phyloP scores from a whole-genome alignment of 1,139 yeast species.

The Blastobotrys elegans region DNA sequence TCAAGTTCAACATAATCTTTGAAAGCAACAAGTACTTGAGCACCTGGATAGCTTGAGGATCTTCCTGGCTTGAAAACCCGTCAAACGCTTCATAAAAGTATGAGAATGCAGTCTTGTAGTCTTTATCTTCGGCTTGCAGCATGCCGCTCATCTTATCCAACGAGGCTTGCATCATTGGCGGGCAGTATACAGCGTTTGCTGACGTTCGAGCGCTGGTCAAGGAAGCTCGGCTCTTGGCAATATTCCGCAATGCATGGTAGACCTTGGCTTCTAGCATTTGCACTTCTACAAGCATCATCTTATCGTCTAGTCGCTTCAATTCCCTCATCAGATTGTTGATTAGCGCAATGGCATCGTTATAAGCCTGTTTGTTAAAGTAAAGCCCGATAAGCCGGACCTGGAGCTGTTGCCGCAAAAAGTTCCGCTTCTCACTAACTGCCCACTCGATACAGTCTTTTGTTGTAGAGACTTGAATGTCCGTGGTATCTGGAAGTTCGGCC shows the following conservation, averaged over 20 bases:
- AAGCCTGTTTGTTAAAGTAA: conserved; percentile 58
- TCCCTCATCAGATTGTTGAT: conserved; percentile 71
- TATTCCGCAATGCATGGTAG: conserved; percentile 85
- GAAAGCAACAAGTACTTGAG: conserved; percentile 89
- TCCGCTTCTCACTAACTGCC: conserved; percentile 78
- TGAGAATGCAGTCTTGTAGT: conserved; percentile 92
- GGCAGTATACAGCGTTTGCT: conserved; percentile 93
- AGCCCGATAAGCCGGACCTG: conserved; percentile 79
- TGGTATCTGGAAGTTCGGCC: conserved; percentile 60
- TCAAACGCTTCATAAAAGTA: conserved; percentile 95
- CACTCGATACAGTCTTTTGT: conserved; percentile 81
- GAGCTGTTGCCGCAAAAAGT: conserved; percentile 82
- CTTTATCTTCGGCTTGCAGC: conserved; percentile 94
- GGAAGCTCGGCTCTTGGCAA: conserved; percentile 90
- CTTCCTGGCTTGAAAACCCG: conserved; percentile 56
- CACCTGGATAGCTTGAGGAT: conserved; percentile 63
- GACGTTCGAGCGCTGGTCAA: conserved; percentile 94
- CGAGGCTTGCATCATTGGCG: conserved; percentile 91
- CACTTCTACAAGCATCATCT: conserved; percentile 90
- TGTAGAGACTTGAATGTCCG: conserved; percentile 67
- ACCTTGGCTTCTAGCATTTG: conserved; percentile 88
- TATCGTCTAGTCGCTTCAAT: conserved; percentile 91
- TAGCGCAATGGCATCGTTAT: conserved; percentile 66
- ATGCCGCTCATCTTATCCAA: conserved; percentile 94
- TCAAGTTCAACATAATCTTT: conserved; percentile 85